Conservation (phyloP, 768 basidiomycete species). For the Serpula lacrymans region DNA sequence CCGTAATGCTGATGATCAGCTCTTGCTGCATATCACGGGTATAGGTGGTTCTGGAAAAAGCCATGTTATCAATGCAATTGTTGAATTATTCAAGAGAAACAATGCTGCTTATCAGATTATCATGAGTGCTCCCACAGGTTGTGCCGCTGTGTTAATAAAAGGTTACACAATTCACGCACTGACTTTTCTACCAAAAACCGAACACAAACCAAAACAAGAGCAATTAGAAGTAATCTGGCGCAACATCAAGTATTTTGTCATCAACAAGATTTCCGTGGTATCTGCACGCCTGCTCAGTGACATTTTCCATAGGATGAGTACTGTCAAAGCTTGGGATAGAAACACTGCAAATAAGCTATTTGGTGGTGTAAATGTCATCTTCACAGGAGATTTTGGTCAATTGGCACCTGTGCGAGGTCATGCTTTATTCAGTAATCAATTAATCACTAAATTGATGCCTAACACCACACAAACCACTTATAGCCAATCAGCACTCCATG, state of each 20-base stretch:
- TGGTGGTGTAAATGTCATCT: constrained; percentile 31
- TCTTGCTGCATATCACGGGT: constrained; percentile 24
- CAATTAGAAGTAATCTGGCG: constrained; percentile 12
- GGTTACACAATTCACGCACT: constrained; percentile 29
- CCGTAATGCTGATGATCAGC: constrained; percentile 8
- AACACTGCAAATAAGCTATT: constrained; percentile 10
- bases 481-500: no score
- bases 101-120: constrained; percentile 7
- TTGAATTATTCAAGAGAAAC: constrained; percentile 10
- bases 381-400: constrained; percentile 29
- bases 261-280: constrained; percentile 20
- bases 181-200: constrained; percentile 8
- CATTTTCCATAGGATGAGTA: constrained; percentile 15
- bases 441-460: no score
- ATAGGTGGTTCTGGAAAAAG: constrained; percentile 30
- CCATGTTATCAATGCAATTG: constrained; percentile 21
- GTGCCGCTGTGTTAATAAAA: constrained; percentile 22
- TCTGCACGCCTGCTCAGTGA: constrained; percentile 15
- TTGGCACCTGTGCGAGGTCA: constrained; percentile 16
- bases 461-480: no score
- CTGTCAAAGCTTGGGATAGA: constrained; percentile 12
- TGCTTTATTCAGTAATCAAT: constrained; percentile 13
- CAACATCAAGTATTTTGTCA: constrained; percentile 12
- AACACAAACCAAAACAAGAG: constrained; percentile 6
- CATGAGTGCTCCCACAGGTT: constrained; percentile 25